These are phyloP conservation scores for Macrophomina phaseolina DNA, from an alignment of 2,329 filamentous ascomycete species.

Conservation along the genomic window DNA sequence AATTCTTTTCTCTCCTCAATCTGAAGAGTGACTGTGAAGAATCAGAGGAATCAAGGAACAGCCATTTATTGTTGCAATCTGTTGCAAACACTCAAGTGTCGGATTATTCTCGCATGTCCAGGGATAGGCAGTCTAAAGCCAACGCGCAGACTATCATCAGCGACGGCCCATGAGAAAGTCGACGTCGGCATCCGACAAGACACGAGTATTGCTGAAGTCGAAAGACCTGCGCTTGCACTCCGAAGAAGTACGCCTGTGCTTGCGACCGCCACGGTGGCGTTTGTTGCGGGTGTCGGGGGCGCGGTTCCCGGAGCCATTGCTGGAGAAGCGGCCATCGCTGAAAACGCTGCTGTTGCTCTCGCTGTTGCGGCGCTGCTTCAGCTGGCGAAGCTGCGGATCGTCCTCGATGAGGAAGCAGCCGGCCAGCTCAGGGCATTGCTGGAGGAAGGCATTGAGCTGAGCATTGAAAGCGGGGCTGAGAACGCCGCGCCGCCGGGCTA, in stretches of 20 bases:
- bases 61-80: no score
- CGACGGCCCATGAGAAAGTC: constrained; percentile 18
- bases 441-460: neutral
- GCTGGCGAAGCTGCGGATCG: neutral
- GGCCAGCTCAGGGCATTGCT: neutral
- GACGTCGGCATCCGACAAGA: constrained; percentile 13
- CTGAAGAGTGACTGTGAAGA: no score
- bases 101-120: no score
- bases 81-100: no score
- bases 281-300: neutral
- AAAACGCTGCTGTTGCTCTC: neutral
- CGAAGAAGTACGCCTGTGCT: neutral
- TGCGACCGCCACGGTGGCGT: neutral
- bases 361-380: neutral
- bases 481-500: constrained; percentile 7
- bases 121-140: neutral
- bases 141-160: neutral
- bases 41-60: no score
- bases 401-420: constrained; percentile 19
- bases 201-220: neutral
- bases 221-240: neutral
- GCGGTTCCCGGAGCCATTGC: neutral
- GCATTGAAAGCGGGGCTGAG: neutral
- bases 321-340: neutral
- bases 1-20: no score